Evolutionary conservation across 352 stramenopile genomes (phyloP).

Genomic region (Globisporangium radiosum): DNA sequence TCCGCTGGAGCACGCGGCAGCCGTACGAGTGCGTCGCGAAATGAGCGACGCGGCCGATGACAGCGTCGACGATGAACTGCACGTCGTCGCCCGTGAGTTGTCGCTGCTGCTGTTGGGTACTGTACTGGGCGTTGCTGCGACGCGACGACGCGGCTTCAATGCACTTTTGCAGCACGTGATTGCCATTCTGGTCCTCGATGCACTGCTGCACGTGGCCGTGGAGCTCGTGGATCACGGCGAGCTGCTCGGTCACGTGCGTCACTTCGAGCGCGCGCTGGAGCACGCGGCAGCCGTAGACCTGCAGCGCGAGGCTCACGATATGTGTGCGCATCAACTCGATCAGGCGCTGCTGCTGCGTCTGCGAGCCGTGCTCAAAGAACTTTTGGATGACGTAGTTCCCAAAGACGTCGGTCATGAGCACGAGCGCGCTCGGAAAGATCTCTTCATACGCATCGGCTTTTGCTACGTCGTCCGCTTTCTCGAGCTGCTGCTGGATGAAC

Average conservation of each 20-base stretch:
- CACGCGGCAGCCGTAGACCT: conserved; percentile 96
- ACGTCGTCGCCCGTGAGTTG: conserved; percentile 83
- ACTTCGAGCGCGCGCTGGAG: conserved; percentile 92
- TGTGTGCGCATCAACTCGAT: conserved; percentile 87
- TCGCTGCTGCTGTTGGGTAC: background rate
- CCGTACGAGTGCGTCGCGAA: conserved; percentile 97
- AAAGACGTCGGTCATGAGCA: conserved; percentile 94
- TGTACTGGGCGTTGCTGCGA: conserved; percentile 17
- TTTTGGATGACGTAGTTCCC: conserved; percentile 99
- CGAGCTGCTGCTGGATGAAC: conserved; percentile 87
- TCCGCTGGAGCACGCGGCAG: conserved; percentile 96
- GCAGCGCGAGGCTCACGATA: conserved; percentile 93
- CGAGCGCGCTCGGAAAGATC: conserved; percentile 69
- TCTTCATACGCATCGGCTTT: conserved; percentile 79
- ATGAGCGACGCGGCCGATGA: conserved; percentile 87
- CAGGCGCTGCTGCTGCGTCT: conserved; percentile 83
- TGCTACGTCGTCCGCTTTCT: conserved; percentile 68
- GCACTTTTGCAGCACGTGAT: conserved; percentile 99
- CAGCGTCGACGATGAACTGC: conserved; percentile 97
- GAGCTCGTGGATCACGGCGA: conserved; percentile 74
- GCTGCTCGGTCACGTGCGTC: conserved; percentile 62
- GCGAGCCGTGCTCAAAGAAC: conserved; percentile 92
- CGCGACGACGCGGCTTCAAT: conserved; percentile 88
- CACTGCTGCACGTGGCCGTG: conserved; percentile 85
- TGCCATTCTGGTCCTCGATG: conserved; percentile 97